Percentiles rank a stretch among this genome's conserved stretches.
phyloP scores from a whole-genome alignment of 2,329 filamentous ascomycete species.

The Penicillium corylophilum region DNA sequence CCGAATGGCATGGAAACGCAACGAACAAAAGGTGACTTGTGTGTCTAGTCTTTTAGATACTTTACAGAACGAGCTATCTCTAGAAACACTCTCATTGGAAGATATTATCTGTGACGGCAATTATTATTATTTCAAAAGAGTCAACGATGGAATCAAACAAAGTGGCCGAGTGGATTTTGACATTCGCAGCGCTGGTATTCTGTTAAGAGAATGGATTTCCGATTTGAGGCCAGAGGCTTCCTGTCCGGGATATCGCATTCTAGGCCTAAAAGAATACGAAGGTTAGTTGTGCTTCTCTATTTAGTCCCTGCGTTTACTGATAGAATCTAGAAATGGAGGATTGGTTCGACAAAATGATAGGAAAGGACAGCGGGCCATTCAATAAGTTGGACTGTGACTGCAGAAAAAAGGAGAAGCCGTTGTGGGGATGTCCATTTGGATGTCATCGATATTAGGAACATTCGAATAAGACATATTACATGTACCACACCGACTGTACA shows the following conservation, averaged over 20 bases:
- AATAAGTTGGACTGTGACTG: conserved; percentile 1
- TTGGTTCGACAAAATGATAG: conserved; percentile 11
- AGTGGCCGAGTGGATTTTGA: too few species aligned
- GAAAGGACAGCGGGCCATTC: conserved; percentile 6
- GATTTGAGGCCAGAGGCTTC: too few species aligned
- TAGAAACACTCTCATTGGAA: conserved; percentile 6
- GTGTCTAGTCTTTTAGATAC: not conserved
- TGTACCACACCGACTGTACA: too few species aligned
- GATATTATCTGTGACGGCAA: conserved; percentile 9
- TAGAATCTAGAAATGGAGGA: conserved; percentile 7
- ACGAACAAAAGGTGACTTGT: too few species aligned
- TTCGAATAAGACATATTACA: too few species aligned
- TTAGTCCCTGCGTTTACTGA: not conserved
- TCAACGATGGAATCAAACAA: not conserved
- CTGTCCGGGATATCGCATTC: too few species aligned
- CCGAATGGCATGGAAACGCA: too few species aligned
- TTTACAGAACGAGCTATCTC: conserved; percentile 9
- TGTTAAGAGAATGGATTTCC: too few species aligned
- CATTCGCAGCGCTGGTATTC: too few species aligned
- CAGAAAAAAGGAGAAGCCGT: too few species aligned
- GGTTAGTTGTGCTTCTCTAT: conserved; percentile 2
- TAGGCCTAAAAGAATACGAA: not conserved
- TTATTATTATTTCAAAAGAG: conserved; percentile 9
- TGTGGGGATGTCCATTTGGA: too few species aligned
- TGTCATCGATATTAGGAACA: conserved; percentile 5